Conservation (phyloP, 805 yeast genomes). For the Cyberlindnera bimundalis region DNA sequence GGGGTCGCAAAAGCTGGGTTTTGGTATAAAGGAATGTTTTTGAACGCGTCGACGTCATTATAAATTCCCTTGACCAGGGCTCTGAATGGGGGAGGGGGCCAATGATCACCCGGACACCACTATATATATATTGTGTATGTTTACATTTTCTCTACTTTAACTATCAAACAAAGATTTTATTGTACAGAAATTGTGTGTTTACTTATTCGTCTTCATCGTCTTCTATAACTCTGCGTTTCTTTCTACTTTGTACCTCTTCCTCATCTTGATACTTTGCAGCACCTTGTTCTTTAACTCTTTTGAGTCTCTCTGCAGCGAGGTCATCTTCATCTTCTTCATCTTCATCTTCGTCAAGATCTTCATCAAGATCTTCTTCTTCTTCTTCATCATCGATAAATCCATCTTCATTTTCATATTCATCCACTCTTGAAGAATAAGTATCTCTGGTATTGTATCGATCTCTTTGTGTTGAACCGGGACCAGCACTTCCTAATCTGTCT, state of each 20-base stretch:
- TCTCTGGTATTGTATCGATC: constrained; percentile 22
- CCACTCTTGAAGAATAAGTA: constrained; percentile 30
- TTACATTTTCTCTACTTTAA: background rate
- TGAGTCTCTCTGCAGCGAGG: constrained; percentile 34
- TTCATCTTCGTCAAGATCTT: constrained; percentile 27
- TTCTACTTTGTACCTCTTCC: constrained; percentile 27
- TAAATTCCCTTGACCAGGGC: too few relatives aligned
- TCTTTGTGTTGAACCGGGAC: constrained; percentile 30
- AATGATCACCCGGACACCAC: constrained; percentile 4
- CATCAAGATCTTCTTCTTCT: constrained; percentile 45
- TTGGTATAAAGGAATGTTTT: background rate
- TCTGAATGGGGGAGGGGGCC: too few relatives aligned
- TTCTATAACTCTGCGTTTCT: constrained; percentile 48
- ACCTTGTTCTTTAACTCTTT: constrained; percentile 40
- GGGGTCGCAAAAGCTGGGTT: too few relatives aligned
- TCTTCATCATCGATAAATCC: constrained; percentile 43
- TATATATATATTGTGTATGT: too few relatives aligned
- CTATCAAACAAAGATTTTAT: background rate
- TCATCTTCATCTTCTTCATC: constrained; percentile 49
- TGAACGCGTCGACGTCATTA: too few relatives aligned
- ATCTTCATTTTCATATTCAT: constrained; percentile 37
- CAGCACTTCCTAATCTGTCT: constrained; percentile 49
- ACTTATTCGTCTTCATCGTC: constrained; percentile 50
- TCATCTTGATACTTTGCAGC: constrained; percentile 43
- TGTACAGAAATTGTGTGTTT: background rate